A percentile compares a stretch with the other conserved stretches of the same genome.
phyloP scores from a whole-genome alignment of 1,139 yeast species.

The Scheffersomyces illinoinensis region DNA sequence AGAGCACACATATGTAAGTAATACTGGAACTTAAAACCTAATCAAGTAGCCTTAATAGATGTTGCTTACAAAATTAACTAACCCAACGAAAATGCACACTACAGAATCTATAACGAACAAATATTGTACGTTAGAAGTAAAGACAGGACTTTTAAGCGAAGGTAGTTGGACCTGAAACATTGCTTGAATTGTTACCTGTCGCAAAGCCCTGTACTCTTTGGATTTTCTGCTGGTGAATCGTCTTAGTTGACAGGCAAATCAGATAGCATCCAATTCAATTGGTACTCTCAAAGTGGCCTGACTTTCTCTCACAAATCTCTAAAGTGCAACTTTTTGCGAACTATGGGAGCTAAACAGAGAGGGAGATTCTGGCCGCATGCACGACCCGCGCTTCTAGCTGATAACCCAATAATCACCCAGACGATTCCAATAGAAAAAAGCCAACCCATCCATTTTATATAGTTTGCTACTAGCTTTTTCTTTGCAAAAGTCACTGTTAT shows the following conservation, averaged over 20 bases:
- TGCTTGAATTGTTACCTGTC: too few relatives aligned
- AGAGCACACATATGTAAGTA: background rate
- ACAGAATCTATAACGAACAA: too few relatives aligned
- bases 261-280: background rate
- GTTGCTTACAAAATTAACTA: too few relatives aligned
- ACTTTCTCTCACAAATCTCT: background rate
- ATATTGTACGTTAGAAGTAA: too few relatives aligned
- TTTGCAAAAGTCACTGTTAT: background rate
- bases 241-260: background rate
- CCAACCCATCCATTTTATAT: background rate
- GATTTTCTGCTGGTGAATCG: background rate
- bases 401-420: background rate
- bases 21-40: background rate
- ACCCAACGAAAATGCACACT: too few relatives aligned
- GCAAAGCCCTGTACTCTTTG: background rate
- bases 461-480: background rate
- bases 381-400: background rate
- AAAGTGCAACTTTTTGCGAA: background rate
- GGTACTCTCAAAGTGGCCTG: background rate
- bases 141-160: too few relatives aligned
- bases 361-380: background rate
- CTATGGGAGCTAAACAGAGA: background rate
- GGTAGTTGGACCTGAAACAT: background rate
- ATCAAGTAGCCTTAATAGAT: too few relatives aligned
- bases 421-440: conserved; percentile 1